These are phyloP conservation scores for Massariosphaeria phaeospora DNA, from an alignment of 495 filamentous ascomycete species.

Conservation along the genomic window DNA sequence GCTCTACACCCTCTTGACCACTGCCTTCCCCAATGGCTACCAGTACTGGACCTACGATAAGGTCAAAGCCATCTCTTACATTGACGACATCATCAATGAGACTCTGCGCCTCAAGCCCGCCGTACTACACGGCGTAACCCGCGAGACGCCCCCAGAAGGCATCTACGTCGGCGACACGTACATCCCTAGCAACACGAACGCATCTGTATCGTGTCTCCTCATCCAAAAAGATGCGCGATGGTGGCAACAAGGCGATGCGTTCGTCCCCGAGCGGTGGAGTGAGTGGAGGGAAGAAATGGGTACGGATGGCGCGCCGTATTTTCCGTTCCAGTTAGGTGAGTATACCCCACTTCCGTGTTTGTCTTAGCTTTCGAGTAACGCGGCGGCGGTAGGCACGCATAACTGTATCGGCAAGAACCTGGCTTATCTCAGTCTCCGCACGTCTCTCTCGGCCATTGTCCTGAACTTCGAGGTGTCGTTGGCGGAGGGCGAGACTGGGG, in stretches of 20 bases:
- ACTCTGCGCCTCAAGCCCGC: conserved; percentile 52
- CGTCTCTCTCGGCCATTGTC: conserved; percentile 44
- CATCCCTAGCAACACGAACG: conserved; percentile 44
- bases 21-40: conserved; percentile 11
- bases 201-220: conserved; percentile 40
- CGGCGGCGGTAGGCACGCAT: conserved; percentile 36
- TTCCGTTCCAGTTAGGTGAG: conserved; percentile 47
- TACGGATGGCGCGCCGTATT: conserved; percentile 46
- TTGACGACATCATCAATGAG: conserved; percentile 54
- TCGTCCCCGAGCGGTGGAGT: conserved; percentile 56
- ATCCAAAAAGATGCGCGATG: conserved; percentile 34
- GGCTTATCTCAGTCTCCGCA: conserved; percentile 49
- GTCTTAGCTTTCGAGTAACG: not conserved
- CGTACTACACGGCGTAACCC: conserved; percentile 44
- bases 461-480: conserved; percentile 45
- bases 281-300: conserved; percentile 43
- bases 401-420: conserved; percentile 51
- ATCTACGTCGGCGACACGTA: conserved; percentile 44
- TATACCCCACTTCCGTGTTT: not conserved
- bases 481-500: conserved; percentile 43
- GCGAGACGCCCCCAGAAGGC: conserved; percentile 47
- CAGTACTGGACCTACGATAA: conserved; percentile 21
- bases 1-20: conserved; percentile 27
- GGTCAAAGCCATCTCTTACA: conserved; percentile 31
- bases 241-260: conserved; percentile 38